Base-by-base conservation (phyloP, 2,329 filamentous ascomycete species). In the Trichoderma hamatum region DNA sequence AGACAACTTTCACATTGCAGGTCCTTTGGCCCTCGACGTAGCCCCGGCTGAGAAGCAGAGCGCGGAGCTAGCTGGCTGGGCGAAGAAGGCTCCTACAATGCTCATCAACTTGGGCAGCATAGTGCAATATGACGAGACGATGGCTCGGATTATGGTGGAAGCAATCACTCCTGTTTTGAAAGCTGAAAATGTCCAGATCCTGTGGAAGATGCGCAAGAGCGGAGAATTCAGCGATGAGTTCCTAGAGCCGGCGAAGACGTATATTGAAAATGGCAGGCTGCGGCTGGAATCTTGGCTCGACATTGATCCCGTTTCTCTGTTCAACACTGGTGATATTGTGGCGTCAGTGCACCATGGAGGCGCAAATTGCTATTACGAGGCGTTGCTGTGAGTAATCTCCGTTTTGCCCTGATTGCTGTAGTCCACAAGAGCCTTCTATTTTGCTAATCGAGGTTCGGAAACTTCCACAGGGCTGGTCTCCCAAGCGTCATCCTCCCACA, bases 101-200 rank as follows among this genome's bases (percentile, higher is more conserved):
- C 75, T 86, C 14, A 78, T 86, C 11, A 85, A 84, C 65, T 76
- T 86, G 0, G 84, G 84, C 0, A 84, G 81, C 3, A 75, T 79
- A 5, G 74, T 79, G 28, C 71, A 72, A 4, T 76, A 74, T 52
- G 69, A 69, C 32, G 69, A 75, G 61, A 49, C 69, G 1, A 70
- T 72, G 16, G 77, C 77, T 11, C 46, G 19, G 3, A 65, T 49
- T 11, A 79, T 81, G 78, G 72, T 72, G 0, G 46, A 61, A 3
- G 76, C 75, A 2, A 43, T 80, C 10, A 52, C 61, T 2, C 52
- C 54, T 2, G 69, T 74, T 7, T 64, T 78, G 14, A 70, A 73
- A 4, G 68, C 67, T 49, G 72, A 72, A 2, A 56, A 74, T 2
- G 58, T 75, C 2, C 78, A 79, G 69, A 70, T 80, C 2, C 67